phyloP scores from a whole-genome alignment of 768 basidiomycete genomes.

The Suillus occidentalis region DNA sequence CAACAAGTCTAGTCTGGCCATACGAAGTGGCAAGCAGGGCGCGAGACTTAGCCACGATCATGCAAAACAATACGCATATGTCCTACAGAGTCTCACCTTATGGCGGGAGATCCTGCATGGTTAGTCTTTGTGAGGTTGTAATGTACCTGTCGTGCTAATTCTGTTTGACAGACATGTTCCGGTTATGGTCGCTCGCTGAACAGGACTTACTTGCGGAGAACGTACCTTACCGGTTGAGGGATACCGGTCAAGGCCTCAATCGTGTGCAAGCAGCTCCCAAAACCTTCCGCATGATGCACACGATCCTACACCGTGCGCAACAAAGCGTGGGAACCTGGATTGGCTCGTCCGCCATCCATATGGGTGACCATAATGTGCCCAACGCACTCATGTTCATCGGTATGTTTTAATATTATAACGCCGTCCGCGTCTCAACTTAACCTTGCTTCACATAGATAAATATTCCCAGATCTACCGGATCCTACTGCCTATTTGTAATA shows the following conservation, averaged over 20 bases:
- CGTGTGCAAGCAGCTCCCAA: constrained; percentile 86
- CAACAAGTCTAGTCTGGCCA: constrained; percentile 66
- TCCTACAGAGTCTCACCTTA: constrained; percentile 81
- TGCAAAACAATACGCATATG: constrained; percentile 81
- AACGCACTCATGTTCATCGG: constrained; percentile 81
- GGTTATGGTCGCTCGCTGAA: constrained; percentile 79
- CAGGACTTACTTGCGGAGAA: constrained; percentile 79
- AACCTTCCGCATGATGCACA: constrained; percentile 89
- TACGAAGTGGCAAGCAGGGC: constrained; percentile 77
- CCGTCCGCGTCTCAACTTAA: neutral
- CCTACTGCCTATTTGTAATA: constrained; percentile 82
- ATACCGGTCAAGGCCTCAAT: constrained; percentile 90
- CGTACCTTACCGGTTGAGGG: constrained; percentile 74
- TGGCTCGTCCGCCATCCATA: constrained; percentile 84
- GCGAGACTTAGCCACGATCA: constrained; percentile 85
- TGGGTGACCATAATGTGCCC: constrained; percentile 74
- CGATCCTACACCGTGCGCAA: constrained; percentile 81
- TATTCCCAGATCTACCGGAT: constrained; percentile 93
- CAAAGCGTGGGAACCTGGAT: constrained; percentile 81
- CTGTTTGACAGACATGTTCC: constrained; percentile 72
- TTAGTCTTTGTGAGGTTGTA: constrained; percentile 29
- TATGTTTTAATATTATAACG: constrained; percentile 15
- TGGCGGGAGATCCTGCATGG: constrained; percentile 88
- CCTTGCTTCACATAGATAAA: constrained; percentile 50
- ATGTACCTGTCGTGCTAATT: constrained; percentile 8